Conservation (phyloP, 768 basidiomycete genomes). For the Mycena kentingensis region DNA sequence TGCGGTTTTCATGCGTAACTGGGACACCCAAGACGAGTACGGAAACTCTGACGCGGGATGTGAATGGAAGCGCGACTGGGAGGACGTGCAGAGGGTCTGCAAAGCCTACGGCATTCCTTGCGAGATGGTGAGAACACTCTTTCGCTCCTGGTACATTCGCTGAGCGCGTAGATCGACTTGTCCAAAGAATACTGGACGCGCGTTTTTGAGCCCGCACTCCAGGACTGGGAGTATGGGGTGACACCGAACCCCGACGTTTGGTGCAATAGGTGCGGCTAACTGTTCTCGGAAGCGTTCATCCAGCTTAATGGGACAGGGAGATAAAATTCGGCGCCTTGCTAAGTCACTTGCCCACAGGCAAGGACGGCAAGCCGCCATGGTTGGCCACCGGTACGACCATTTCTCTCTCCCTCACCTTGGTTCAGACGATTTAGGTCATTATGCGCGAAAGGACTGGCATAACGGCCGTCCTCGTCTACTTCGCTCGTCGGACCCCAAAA, state of each 20-base stretch:
- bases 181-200: conserved; percentile 87
- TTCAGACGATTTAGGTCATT: conserved; percentile 62
- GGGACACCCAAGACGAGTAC: conserved; percentile 85
- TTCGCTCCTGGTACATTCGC: not conserved
- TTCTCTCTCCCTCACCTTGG: not conserved
- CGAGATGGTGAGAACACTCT: conserved; percentile 51
- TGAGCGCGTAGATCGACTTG: conserved; percentile 69
- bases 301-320: conserved; percentile 49
- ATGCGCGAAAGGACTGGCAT: conserved; percentile 70
- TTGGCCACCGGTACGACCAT: conserved; percentile 71
- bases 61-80: conserved; percentile 96
- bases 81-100: conserved; percentile 85
- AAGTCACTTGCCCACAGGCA: conserved; percentile 48
- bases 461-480: conserved; percentile 52
- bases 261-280: conserved; percentile 79
- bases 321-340: conserved; percentile 90
- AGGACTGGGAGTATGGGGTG: conserved; percentile 71
- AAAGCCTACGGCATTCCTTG: conserved; percentile 71
- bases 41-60: conserved; percentile 74
- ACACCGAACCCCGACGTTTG: conserved; percentile 94
- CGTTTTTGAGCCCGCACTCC: conserved; percentile 87
- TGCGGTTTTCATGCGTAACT: conserved; percentile 95
- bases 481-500: conserved; percentile 68
- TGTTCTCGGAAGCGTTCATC: not conserved
- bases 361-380: conserved; percentile 48